phyloP scores from a whole-genome alignment of 2,329 filamentous ascomycete species.

The Alternaria triticina region DNA sequence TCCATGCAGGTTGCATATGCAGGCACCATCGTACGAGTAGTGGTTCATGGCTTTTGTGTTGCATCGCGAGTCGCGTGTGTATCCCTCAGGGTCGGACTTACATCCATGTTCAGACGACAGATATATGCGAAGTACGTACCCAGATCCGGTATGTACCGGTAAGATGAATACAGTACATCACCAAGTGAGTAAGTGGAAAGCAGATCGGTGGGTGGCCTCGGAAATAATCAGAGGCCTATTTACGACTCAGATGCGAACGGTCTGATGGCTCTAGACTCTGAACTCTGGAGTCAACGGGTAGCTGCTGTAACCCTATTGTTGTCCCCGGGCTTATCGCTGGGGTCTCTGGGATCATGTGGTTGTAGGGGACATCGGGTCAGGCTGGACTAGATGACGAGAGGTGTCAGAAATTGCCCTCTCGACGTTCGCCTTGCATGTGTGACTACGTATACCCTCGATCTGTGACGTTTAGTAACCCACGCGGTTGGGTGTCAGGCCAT shows the following conservation, averaged over 20 bases:
- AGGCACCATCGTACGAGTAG: constrained; percentile 8
- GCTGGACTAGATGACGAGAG: neutral
- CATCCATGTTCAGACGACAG: neutral
- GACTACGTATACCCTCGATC: neutral
- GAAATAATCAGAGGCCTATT: neutral
- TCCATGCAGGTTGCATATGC: constrained; percentile 8
- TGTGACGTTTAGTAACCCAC: neutral
- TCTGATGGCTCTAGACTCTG: neutral
- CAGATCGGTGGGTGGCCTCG: neutral
- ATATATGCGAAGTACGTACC: neutral
- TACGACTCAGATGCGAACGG: neutral
- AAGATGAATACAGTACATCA: neutral
- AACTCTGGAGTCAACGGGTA: neutral
- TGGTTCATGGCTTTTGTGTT: neutral
- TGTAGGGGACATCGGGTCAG: neutral
- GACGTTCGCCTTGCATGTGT: neutral
- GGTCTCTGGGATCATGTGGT: neutral
- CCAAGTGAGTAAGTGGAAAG: neutral
- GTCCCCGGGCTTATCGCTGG: neutral
- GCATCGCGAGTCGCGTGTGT: neutral
- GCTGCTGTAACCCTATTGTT: neutral
- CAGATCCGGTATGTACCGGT: neutral
- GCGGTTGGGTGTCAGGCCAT: neutral
- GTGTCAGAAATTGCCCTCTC: neutral
- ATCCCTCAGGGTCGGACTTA: neutral